A percentile compares a stretch with the other conserved stretches of the same genome.
Evolutionary conservation across 2,329 filamentous ascomycete genomes (phyloP).

Genomic region (Blumeriella jaapii): DNA sequence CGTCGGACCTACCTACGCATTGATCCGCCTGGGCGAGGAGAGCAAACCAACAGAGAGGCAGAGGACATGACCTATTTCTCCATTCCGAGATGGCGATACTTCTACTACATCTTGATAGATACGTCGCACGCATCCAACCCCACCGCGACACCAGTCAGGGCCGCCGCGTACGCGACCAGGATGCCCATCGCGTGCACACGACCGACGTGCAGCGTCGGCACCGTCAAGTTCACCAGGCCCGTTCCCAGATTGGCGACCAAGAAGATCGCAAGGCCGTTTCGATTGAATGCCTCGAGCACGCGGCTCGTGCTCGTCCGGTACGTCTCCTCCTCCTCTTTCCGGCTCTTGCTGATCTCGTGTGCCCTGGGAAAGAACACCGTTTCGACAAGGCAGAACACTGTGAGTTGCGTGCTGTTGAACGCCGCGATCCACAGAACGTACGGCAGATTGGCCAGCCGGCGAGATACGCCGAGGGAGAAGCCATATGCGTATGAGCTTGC

Average conservation of each 20-base stretch:
- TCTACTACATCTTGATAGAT: conserved; percentile 53
- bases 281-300: conserved; percentile 75
- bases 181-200: conserved; percentile 58
- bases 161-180: conserved; percentile 58
- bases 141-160: conserved; percentile 57
- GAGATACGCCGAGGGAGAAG: conserved; percentile 65
- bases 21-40: no score
- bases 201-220: conserved; percentile 67
- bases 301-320: conserved; percentile 63
- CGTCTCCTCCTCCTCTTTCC: conserved; percentile 48
- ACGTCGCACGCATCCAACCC: conserved; percentile 52
- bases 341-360: conserved; percentile 39
- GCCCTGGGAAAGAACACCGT: conserved; percentile 64
- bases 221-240: conserved; percentile 74
- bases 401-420: conserved; percentile 77
- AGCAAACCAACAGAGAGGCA: no score
- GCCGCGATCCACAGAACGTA: conserved; percentile 90
- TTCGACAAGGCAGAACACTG: conserved; percentile 69
- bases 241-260: conserved; percentile 82
- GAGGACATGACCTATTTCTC: no score
- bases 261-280: conserved; percentile 79
- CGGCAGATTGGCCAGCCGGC: conserved; percentile 82
- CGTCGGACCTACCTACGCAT: no score
- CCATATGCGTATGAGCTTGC: conserved; percentile 60
- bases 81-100: neutral